Conservation (phyloP, 129 eudicot genomes). For the Flaveria linearis region DNA sequence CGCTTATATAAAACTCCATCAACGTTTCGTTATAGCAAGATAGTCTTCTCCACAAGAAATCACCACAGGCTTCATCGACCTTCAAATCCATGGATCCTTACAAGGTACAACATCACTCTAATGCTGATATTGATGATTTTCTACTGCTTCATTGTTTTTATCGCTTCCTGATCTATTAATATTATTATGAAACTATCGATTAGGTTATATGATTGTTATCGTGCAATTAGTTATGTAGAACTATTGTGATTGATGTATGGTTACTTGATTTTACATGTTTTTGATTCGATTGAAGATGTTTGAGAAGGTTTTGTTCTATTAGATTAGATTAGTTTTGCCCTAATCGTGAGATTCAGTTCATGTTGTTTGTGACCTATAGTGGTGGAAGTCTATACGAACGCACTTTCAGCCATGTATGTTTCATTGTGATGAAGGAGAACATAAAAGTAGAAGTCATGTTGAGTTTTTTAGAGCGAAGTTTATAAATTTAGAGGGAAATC, state of each 20-base stretch:
- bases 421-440: not conserved
- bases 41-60: constrained; percentile 20
- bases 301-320: constrained; percentile 6
- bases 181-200: not conserved
- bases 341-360: constrained; percentile 1
- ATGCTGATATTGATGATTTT: not conserved
- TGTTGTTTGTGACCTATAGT: constrained; percentile 15
- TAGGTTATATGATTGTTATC: constrained; percentile 27
- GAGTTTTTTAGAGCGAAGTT: not conserved
- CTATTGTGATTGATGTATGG: constrained; percentile 6
- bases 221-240: not conserved
- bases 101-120: constrained; percentile 33
- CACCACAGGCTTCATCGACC: constrained; percentile 11
- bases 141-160: constrained; percentile 1
- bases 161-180: not conserved
- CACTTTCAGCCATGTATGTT: constrained; percentile 13
- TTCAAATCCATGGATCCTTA: constrained; percentile 43
- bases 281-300: constrained; percentile 3
- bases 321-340: constrained; percentile 24
- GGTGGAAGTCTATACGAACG: not conserved
- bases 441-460: not conserved
- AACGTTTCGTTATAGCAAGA: constrained; percentile 22
- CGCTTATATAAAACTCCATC: constrained; percentile 26
- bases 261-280: constrained; percentile 7
- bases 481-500: not conserved